Percentiles rank a stretch among this genome's conserved stretches.
Conservation (phyloP, 495 filamentous ascomycete genomes). For the Letharia lupina region DNA sequence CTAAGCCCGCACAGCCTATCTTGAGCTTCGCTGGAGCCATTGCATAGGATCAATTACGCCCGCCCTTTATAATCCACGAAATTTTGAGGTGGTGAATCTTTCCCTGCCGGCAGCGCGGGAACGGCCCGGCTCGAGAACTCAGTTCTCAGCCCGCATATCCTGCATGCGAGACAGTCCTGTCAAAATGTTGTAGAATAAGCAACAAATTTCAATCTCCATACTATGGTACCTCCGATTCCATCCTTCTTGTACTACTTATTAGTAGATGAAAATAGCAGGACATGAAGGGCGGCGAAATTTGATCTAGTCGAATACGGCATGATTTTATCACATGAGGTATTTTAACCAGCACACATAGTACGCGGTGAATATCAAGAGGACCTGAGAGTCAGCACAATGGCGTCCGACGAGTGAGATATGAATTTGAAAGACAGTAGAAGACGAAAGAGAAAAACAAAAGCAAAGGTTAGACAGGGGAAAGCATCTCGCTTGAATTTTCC, state of each 20-base stretch:
- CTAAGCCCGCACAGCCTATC: conserved; percentile 46
- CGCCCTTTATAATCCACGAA: not conserved
- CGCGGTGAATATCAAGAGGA: not conserved
- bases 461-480: not conserved
- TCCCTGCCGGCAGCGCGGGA: not conserved
- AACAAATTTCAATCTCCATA: not conserved
- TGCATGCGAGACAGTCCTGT: no score
- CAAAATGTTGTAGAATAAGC: no score
- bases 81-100: not conserved
- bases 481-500: not conserved
- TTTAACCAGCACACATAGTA: not conserved
- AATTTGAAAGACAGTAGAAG: not conserved
- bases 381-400: not conserved
- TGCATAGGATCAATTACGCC: not conserved
- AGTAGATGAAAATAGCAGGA: not conserved
- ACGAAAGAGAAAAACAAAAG: not conserved
- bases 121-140: not conserved
- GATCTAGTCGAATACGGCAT: not conserved
- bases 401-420: not conserved
- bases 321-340: not conserved
- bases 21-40: conserved; percentile 41
- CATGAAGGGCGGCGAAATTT: not conserved
- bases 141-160: no score
- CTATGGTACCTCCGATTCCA: not conserved
- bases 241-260: not conserved